These are phyloP conservation scores for Hemileccinum rubropunctum DNA, from an alignment of 768 basidiomycete species.

Conservation along the genomic window DNA sequence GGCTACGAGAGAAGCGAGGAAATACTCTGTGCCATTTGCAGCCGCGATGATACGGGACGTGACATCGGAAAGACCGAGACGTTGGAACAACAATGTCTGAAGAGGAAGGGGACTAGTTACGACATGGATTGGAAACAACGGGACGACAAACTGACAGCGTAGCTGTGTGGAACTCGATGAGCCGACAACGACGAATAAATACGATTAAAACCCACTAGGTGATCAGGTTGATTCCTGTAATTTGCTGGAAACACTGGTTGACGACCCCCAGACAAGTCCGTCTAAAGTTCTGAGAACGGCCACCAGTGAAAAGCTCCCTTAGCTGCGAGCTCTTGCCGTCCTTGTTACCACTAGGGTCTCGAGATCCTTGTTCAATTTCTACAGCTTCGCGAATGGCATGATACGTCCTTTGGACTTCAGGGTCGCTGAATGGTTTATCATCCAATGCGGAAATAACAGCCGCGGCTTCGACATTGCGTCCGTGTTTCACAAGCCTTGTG, in stretches of 20 bases:
- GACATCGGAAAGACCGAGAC: slow-evolving; percentile 55
- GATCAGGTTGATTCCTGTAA: slow-evolving; percentile 65
- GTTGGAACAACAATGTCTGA: slow-evolving; percentile 53
- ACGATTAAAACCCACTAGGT: slow-evolving; percentile 47
- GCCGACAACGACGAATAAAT: slow-evolving; percentile 13
- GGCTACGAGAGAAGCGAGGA: slow-evolving; percentile 67
- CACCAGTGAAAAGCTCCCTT: slow-evolving; percentile 52
- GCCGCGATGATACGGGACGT: slow-evolving; percentile 63
- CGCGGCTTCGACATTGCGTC: slow-evolving; percentile 51
- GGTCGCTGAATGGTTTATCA: slow-evolving; percentile 46
- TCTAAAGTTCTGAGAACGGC: slow-evolving; percentile 60
- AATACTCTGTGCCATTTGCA: slow-evolving; percentile 70
- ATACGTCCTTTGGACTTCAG: slow-evolving; percentile 48
- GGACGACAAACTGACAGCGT: slow-evolving; percentile 25
- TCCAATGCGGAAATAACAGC: slow-evolving; percentile 64
- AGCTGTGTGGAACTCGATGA: slow-evolving; percentile 19
- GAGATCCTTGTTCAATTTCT: slow-evolving; percentile 35
- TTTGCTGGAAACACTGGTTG: slow-evolving; percentile 68
- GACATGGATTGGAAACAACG: not conserved
- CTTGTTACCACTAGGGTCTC: not conserved
- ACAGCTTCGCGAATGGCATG: slow-evolving; percentile 55
- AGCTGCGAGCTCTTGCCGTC: slow-evolving; percentile 30
- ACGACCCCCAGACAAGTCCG: slow-evolving; percentile 53
- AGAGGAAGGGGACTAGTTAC: not conserved
- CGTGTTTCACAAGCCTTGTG: slow-evolving; percentile 53